Evolutionary conservation across 1,284 basidiomycete genomes (phyloP).

Genomic region (Ustilago lituana): DNA sequence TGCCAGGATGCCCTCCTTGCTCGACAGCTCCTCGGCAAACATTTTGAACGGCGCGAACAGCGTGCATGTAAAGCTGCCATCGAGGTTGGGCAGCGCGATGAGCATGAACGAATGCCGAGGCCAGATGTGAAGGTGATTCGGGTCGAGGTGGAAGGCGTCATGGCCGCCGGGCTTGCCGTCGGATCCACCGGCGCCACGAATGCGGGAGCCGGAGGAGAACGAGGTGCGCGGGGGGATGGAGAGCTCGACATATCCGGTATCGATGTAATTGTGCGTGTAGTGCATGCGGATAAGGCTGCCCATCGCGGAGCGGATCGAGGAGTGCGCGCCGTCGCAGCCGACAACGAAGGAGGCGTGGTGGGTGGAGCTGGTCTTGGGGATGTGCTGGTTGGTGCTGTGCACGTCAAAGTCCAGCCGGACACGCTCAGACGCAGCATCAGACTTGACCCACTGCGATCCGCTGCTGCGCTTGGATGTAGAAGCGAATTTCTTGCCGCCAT

Average conservation of each 20-base stretch:
- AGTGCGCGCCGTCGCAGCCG: constrained; percentile 55
- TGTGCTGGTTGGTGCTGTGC: constrained; percentile 11
- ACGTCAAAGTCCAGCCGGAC: constrained; percentile 39
- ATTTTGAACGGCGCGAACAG: constrained; percentile 87
- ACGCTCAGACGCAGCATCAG: constrained; percentile 2
- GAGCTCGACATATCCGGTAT: constrained; percentile 94
- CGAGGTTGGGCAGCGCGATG: constrained; percentile 84
- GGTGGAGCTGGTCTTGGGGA: constrained; percentile 9
- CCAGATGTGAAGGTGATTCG: constrained; percentile 98
- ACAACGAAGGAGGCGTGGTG: constrained; percentile 47
- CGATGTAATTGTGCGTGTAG: constrained; percentile 92
- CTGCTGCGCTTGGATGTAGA: too few relatives aligned
- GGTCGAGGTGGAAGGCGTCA: constrained; percentile 80
- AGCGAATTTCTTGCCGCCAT: constrained; percentile 10
- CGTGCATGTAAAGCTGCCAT: constrained; percentile 73
- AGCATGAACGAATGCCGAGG: constrained; percentile 98
- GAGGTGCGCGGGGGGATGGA: constrained; percentile 82
- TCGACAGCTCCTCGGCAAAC: constrained; percentile 71
- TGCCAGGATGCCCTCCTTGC: constrained; percentile 71
- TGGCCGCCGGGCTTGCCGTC: constrained; percentile 35
- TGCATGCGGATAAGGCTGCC: constrained; percentile 71
- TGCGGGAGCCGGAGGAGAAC: constrained; percentile 69
- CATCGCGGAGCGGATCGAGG: constrained; percentile 71
- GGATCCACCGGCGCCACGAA: constrained; percentile 70
- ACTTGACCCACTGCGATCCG: constrained; percentile 3